Conservation (phyloP, 2,329 filamentous ascomycete genomes). For the Cryphonectria carpinicola region DNA sequence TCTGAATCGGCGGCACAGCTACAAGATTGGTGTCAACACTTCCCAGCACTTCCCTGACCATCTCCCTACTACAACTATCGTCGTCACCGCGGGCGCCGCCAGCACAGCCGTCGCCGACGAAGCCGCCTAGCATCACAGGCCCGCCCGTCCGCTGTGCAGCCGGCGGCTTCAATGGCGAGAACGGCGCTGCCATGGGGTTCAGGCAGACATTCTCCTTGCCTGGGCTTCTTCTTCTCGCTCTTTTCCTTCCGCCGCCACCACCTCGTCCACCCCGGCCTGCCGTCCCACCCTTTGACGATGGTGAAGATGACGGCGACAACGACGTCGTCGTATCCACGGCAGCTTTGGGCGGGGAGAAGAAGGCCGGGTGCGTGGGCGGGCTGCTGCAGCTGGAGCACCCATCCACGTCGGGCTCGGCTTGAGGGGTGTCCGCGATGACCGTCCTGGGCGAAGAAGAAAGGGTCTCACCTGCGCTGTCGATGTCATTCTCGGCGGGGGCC, state of each 20-base stretch:
- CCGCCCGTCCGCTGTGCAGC: slow-evolving; percentile 7
- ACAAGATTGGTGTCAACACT: slow-evolving; percentile 26
- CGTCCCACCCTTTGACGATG: not conserved
- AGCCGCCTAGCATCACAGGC: slow-evolving; percentile 20
- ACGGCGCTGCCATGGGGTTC: slow-evolving; percentile 24
- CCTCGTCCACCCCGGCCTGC: not conserved
- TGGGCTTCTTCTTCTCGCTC: not conserved
- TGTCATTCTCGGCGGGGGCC: not conserved
- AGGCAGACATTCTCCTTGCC: slow-evolving; percentile 26
- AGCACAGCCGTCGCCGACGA: slow-evolving; percentile 18
- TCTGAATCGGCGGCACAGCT: slow-evolving; percentile 20
- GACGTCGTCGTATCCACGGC: no score
- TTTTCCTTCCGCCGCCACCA: not conserved
- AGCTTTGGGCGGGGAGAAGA: slow-evolving; percentile 11
- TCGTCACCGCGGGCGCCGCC: not conserved
- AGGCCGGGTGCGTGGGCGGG: slow-evolving; percentile 23
- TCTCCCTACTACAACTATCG: not conserved
- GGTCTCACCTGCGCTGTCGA: slow-evolving; percentile 26
- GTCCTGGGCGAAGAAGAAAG: not conserved
- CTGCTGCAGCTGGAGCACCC: slow-evolving; percentile 21
- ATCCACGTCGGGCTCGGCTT: slow-evolving; percentile 17
- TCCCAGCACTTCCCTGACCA: not conserved
- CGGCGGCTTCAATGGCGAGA: slow-evolving; percentile 18
- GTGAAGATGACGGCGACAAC: not conserved
- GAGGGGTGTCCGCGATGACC: not conserved